Evolutionary conservation across 2,329 filamentous ascomycete species (phyloP).

Genomic region (Penicillium sumatraense): DNA sequence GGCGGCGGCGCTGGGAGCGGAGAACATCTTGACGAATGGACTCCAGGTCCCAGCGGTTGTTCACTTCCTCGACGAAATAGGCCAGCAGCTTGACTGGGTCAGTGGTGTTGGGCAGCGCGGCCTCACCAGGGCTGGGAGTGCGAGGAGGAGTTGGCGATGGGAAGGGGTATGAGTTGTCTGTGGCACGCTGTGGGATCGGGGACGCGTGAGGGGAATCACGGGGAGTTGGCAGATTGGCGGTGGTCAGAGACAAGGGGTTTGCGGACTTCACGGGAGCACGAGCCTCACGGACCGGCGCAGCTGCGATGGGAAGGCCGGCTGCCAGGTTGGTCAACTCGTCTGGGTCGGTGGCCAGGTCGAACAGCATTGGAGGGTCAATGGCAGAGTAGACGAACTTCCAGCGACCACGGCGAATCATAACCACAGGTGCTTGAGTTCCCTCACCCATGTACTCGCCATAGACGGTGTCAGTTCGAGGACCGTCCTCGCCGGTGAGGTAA

Average conservation of each 20-base stretch:
- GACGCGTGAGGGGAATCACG: constrained; percentile 35
- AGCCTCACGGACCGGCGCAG: constrained; percentile 32
- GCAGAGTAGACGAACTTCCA: constrained; percentile 94
- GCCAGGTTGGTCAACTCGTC: constrained; percentile 74
- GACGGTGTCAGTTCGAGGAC: constrained; percentile 73
- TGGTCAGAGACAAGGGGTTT: constrained; percentile 17
- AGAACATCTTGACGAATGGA: constrained; percentile 76
- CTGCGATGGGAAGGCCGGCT: constrained; percentile 36
- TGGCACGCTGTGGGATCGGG: constrained; percentile 29
- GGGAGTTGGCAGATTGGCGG: constrained; percentile 37
- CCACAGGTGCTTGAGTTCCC: constrained; percentile 82
- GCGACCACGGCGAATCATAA: constrained; percentile 88
- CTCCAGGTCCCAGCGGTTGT: constrained; percentile 78
- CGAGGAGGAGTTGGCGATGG: constrained; percentile 44
- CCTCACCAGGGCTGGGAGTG: constrained; percentile 44
- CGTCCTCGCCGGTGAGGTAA: constrained; percentile 67
- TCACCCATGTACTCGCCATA: constrained; percentile 95
- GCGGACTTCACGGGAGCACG: constrained; percentile 47
- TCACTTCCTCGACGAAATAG: constrained; percentile 75
- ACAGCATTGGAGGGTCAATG: constrained; percentile 82
- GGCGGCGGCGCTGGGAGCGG: constrained; percentile 75
- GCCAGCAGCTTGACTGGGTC: constrained; percentile 56
- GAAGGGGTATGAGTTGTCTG: constrained; percentile 29
- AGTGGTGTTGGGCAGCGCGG: constrained; percentile 36
- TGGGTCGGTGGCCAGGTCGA: constrained; percentile 76